Percentiles rank a stretch among this genome's conserved stretches.
These are phyloP conservation scores for Orbilia javanica DNA, from an alignment of 2,329 filamentous ascomycete species.

Conservation along the genomic window DNA sequence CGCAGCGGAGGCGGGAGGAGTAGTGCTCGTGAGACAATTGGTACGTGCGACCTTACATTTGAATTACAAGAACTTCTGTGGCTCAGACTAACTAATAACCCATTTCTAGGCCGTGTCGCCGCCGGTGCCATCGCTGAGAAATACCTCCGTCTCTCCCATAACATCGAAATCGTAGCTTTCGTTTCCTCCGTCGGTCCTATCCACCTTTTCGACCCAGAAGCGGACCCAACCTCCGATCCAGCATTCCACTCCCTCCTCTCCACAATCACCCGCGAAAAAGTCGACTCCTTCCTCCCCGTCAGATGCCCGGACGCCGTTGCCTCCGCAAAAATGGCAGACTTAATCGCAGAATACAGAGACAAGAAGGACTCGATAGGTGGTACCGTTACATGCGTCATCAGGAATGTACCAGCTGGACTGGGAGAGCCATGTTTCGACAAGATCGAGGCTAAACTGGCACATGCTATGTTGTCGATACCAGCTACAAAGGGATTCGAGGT, in stretches of 20 bases:
- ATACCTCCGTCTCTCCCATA: slow-evolving; percentile 83
- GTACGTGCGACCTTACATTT: slow-evolving; percentile 64
- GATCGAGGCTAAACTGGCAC: slow-evolving; percentile 88
- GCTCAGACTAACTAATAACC: background rate
- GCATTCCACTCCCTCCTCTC: slow-evolving; percentile 81
- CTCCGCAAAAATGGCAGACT: slow-evolving; percentile 78
- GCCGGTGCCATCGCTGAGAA: slow-evolving; percentile 94
- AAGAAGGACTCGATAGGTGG: slow-evolving; percentile 90
- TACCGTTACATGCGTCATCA: slow-evolving; percentile 92
- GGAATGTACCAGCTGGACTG: slow-evolving; percentile 84
- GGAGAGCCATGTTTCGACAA: slow-evolving; percentile 97
- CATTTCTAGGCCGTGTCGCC: slow-evolving; percentile 78
- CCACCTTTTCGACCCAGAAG: slow-evolving; percentile 77
- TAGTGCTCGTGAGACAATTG: slow-evolving; percentile 95
- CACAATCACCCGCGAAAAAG: slow-evolving; percentile 78
- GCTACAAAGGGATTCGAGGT: slow-evolving; percentile 97
- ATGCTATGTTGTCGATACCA: slow-evolving; percentile 95
- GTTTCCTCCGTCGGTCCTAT: slow-evolving; percentile 85
- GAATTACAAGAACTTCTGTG: background rate
- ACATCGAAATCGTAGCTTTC: slow-evolving; percentile 91
- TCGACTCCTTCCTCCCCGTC: slow-evolving; percentile 87
- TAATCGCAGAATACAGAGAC: slow-evolving; percentile 83
- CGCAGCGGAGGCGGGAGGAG: slow-evolving; percentile 89
- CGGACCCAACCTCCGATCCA: slow-evolving; percentile 77
- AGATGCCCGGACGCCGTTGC: slow-evolving; percentile 81